Base-by-base conservation (phyloP, 1,284 basidiomycete species). In the Boletellus deceptivus region DNA sequence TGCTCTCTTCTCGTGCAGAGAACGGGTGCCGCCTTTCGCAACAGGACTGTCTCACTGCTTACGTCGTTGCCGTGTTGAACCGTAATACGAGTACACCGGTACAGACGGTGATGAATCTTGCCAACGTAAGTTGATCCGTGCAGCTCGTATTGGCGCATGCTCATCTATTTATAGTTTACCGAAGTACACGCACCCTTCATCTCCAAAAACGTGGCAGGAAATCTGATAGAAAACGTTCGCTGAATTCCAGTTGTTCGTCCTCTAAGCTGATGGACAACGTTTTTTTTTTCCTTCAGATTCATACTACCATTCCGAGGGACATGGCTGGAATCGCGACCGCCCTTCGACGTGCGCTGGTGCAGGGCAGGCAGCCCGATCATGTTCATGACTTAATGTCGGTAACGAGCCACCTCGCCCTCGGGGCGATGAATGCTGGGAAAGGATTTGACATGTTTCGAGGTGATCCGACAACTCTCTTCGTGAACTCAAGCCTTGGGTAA, bases 401-500 rank as follows among this genome's bases (percentile, higher is more conserved):
- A 17, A 64, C 67, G 11, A 64, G 61, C 36, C 43, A 59, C 17
- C 43, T 49, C 40, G 69, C 72, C 65, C 50, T 60, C 11, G 20
- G 46, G 7, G 59, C 58, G 5, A 61, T 55, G n/a, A 67, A 69
- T 38, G 25, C 54, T 9, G 60, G 57, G 5, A 58, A 53, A 31
- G 41, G 55, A 1, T 53, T 62, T 39, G 54, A 62, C 29, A 65
- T 67, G 51, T 53, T 53, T 3, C 41, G 54, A 17, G 48, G 55
- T 2, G 55, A 59, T 0, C 50, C 53, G 3, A 22, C 31, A 6
- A 49, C 46, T 3, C 7, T 67, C 7, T 60, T 56, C 1, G 57
- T 72, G 22, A 71, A 72, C 46, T 72, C 70, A 1, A 64, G 64
- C 34, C 13, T 54, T 11, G 46, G 55, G 70, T 72, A 29, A 45